Base-by-base conservation (phyloP, 164 flowering plant species). In the Aristolochia contorta region DNA sequence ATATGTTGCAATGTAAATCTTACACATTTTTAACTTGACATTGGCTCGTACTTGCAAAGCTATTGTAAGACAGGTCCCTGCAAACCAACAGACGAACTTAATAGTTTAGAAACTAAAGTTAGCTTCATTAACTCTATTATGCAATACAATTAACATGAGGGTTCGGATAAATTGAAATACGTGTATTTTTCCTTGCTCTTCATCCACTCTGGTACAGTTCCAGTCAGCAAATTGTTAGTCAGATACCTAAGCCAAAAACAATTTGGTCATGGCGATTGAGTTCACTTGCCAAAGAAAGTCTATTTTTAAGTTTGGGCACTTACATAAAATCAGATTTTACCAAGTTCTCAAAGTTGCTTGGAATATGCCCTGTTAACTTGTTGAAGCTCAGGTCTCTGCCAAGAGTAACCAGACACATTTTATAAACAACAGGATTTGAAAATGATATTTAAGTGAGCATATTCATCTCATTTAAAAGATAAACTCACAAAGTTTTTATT, bases 41-140 rank as follows among this genome's bases (percentile, higher is more conserved):
- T 65, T 72, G 60, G 23, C 59, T 75, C n/a, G 80, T 71, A 61
- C 69, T 78, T 73, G 86, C 70, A 24, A 87, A 77, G 71, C 81
- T 85, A 64, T 90, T 90, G 79, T 85, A 87, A 16, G 97, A 86
- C 27, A 89, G 81, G 79, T 89, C 97, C 57, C 96, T 89, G 79
- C 63, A 75, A 30, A 5, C 19, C 49, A 59, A 53, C 18, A 47
- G 2, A 33, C 37, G 45, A 37, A 51, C n/a, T 16, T 25, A 21
- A 61, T 47, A 47, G 19, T 23, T 47, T 24, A 22, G 15, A 1
- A 47, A 24, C 21, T 15, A 16, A 25, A 24, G 47, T 2, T 15
- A 47, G 1, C 30, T 49, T 32, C 58, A 4, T 5, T 1, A 10
- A 27, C 18, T 12, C n/a, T n/a, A 20, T 8, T 10, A 16, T 13